These are phyloP conservation scores for Sordariomycetes sp. DNA, from an alignment of 2,329 filamentous ascomycete genomes.

Conservation along the genomic window DNA sequence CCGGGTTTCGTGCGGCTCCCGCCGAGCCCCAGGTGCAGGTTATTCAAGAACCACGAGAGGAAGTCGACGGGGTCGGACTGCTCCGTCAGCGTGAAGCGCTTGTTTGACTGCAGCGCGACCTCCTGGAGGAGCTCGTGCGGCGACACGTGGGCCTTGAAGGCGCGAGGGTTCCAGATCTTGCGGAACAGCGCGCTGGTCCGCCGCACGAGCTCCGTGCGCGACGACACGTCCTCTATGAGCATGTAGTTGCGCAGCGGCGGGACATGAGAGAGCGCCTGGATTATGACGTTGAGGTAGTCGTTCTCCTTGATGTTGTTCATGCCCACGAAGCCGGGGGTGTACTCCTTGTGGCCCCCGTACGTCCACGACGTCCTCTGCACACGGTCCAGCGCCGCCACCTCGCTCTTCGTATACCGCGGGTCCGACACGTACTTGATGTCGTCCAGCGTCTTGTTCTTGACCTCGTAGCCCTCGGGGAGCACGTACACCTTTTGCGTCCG, in stretches of 20 bases:
- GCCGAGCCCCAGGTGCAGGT: slow-evolving; percentile 81
- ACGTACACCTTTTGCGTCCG: slow-evolving; percentile 84
- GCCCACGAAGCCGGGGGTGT: slow-evolving; percentile 87
- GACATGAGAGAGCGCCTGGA: slow-evolving; percentile 85
- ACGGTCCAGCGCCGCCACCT: slow-evolving; percentile 71
- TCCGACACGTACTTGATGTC: slow-evolving; percentile 98
- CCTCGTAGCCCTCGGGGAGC: slow-evolving; percentile 92
- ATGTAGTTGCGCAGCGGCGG: slow-evolving; percentile 82
- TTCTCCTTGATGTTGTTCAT: slow-evolving; percentile 99
- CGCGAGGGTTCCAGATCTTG: slow-evolving; percentile 95
- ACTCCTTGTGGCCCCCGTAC: slow-evolving; percentile 60
- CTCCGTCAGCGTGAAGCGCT: slow-evolving; percentile 78
- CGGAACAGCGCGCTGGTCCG: slow-evolving; percentile 81
- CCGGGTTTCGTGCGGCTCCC: slow-evolving; percentile 78
- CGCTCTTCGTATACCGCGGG: slow-evolving; percentile 66
- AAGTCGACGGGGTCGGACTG: slow-evolving; percentile 97
- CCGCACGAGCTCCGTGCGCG: slow-evolving; percentile 66
- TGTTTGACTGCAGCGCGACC: slow-evolving; percentile 77
- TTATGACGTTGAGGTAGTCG: slow-evolving; percentile 93
- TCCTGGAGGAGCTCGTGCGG: slow-evolving; percentile 96
- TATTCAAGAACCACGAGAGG: slow-evolving; percentile 93
- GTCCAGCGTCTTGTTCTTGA: slow-evolving; percentile 84
- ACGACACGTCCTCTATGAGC: slow-evolving; percentile 69
- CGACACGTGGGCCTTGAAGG: slow-evolving; percentile 93
- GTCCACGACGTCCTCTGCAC: slow-evolving; percentile 53